Evolutionary conservation across 1,284 basidiomycete genomes (phyloP).

Genomic region (Thecaphora thlaspeos): DNA sequence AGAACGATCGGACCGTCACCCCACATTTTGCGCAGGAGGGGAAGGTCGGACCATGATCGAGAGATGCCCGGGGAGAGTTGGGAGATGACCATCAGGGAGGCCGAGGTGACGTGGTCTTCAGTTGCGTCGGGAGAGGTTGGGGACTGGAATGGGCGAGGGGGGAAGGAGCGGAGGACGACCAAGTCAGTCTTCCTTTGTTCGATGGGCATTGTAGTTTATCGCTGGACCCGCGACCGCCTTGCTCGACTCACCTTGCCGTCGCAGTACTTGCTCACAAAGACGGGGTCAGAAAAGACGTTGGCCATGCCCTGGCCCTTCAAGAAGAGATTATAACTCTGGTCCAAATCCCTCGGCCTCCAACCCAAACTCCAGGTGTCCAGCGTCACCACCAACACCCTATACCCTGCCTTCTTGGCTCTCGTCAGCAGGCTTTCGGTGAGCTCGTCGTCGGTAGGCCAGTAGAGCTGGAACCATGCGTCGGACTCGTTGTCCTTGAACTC

Average conservation of each 20-base stretch:
- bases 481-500: conserved; percentile 22
- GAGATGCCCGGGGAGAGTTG: conserved; percentile 45
- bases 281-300: conserved; percentile 48
- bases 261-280: conserved; percentile 46
- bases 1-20: conserved; percentile 46
- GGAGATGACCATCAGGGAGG: conserved; percentile 33
- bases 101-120: conserved; percentile 39
- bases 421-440: conserved; percentile 68
- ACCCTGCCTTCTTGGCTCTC: conserved; percentile 69
- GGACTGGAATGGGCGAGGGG: conserved; percentile 8
- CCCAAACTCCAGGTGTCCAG: conserved; percentile 48
- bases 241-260: conserved; percentile 30
- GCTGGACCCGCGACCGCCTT: too few relatives aligned
- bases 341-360: conserved; percentile 41
- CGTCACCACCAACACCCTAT: conserved; percentile 65
- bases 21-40: conserved; percentile 41
- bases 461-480: conserved; percentile 51
- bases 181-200: too few relatives aligned
- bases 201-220: too few relatives aligned
- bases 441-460: conserved; percentile 66
- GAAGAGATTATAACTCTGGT: conserved; percentile 66
- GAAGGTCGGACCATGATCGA: conserved; percentile 47
- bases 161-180: not conserved
- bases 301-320: conserved; percentile 61
- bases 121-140: conserved; percentile 32